Base-by-base conservation (phyloP, 257 asterid species). In the Ligustrum vulgare region DNA sequence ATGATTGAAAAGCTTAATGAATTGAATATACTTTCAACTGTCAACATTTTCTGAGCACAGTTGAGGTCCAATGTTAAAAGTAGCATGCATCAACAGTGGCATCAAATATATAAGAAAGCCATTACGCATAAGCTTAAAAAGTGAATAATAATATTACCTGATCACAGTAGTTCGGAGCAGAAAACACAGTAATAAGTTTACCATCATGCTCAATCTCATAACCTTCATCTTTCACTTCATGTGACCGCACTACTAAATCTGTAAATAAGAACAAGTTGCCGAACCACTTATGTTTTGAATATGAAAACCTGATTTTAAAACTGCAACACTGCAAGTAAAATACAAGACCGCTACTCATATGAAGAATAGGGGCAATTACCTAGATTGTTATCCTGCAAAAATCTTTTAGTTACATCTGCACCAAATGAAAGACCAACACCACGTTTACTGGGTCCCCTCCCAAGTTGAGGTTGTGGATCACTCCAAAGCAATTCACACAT, bases 401-500 rank as follows among this genome's bases (percentile, higher is more conserved):
- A 95, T 82, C 86, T 87, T 85, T 91, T 90, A 20, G 99, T 95
- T 47, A 95, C 88, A 77, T 95, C 99, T 32, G 79, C 92, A 31
- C 99, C 99, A 73, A 95, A 95, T 23, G 98, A 88, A 77, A 95
- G 93, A 72, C 99, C 99, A 80, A 95, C 98, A n/a, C 99, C 99
- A 63, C 99, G 97, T 86, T 95, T 95, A 88, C 99, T 95, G 41
- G 99, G 99, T 78, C 99, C 98, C 82, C 99, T 90, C 76, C 99
- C 99, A 76, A 86, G 97, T 78, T 91, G 93, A 77, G 99, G 99
- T 80, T 95, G 99, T 72, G 99, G 99, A 87, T 95, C 99, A 81
- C 99, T 95, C 99, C 99, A 95, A 80, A 93, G 88, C 89, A 93
- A 75, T 84, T 95, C 99, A 81, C 99, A 91, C 99, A 95, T 95